phyloP scores from a whole-genome alignment of 768 basidiomycete species.

The Boletus rubescentipes region DNA sequence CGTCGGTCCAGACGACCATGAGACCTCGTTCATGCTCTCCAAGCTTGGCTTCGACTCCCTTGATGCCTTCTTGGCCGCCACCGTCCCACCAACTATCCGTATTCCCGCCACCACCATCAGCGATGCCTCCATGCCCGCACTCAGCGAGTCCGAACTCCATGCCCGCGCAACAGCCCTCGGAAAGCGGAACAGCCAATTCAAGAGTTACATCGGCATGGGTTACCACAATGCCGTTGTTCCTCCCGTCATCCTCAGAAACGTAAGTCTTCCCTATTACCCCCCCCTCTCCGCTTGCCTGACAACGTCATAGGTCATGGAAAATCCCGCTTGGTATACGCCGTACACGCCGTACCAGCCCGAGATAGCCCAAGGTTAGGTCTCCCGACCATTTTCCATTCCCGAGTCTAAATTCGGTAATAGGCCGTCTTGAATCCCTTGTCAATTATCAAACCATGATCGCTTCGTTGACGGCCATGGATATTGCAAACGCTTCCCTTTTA shows the following conservation, averaged over 20 bases:
- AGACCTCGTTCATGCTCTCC: slow-evolving; percentile 79
- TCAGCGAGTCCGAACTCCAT: slow-evolving; percentile 86
- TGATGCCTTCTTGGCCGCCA: slow-evolving; percentile 82
- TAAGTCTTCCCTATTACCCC: slow-evolving; percentile 34
- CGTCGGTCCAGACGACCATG: slow-evolving; percentile 86
- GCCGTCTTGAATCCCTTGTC: slow-evolving; percentile 92
- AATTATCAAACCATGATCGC: slow-evolving; percentile 97
- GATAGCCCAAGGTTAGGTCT: slow-evolving; percentile 84
- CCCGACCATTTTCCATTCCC: slow-evolving; percentile 1
- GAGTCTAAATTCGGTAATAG: slow-evolving; percentile 39
- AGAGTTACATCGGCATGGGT: slow-evolving; percentile 98
- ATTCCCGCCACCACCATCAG: slow-evolving; percentile 59
- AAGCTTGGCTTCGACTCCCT: slow-evolving; percentile 82
- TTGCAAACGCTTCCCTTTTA: slow-evolving; percentile 92
- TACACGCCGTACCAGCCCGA: slow-evolving; percentile 97
- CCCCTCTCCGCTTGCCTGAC: slow-evolving; percentile 3
- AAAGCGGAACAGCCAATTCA: slow-evolving; percentile 75
- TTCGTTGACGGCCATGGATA: slow-evolving; percentile 92
- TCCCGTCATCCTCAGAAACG: slow-evolving; percentile 92
- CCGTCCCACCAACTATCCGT: slow-evolving; percentile 81
- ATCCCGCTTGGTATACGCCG: slow-evolving; percentile 97
- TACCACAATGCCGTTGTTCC: slow-evolving; percentile 95
- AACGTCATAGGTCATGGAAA: slow-evolving; percentile 74
- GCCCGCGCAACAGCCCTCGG: slow-evolving; percentile 74
- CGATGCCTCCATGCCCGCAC: slow-evolving; percentile 65